Base-by-base conservation (phyloP, 345 rosid species). In the Rhodamnia rubescens region DNA sequence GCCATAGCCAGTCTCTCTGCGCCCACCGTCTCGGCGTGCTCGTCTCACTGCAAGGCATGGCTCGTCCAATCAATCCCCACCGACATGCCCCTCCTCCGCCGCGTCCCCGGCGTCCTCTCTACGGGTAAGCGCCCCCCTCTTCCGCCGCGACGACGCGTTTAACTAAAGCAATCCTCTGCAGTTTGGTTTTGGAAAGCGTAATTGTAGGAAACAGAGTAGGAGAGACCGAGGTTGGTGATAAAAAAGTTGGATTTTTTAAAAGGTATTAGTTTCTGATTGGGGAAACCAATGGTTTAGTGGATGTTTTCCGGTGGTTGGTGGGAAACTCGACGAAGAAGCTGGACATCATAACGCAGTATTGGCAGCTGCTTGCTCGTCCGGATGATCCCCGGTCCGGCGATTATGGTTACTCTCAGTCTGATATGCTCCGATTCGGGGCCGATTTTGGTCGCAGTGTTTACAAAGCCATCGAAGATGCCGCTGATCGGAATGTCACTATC, bases 41-140 rank as follows among this genome's bases (percentile, higher is more conserved):
- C 59, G 11, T 86, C 81, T 29, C 84, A 86, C 84, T 94, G 98
- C 94, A 91, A 93, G 90, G 98, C 99, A 55, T 96, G 99, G 99
- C 92, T 95, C 9, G 99, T 96, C 86, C 99, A 95, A 58, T 96
- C 99, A 54, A 94, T 95, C 88, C 99, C 99, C 85, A 96, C 97
- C 13, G 95, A 93, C 87, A 96, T 95, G 98, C 94, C 94, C 27
- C 90, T 90, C 87, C 98, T 96, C 90, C 92, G 85, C 51, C 93
- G 57, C 24, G 92, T 93, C 88, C 86, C 97, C 32, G 98, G 98
- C 61, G 95, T 95, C 54, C 94, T 96, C 85, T 92, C 96, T 44
- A 92, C 98, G 20, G 95, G 99, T 93, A 90, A 88, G 27, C 61
- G 22, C 29, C 54, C 24, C 20, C 53, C 85, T 21, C 85, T 36